Base-by-base conservation (phyloP, 2,329 filamentous ascomycete species). In the Fusarium brevicatenulatum region DNA sequence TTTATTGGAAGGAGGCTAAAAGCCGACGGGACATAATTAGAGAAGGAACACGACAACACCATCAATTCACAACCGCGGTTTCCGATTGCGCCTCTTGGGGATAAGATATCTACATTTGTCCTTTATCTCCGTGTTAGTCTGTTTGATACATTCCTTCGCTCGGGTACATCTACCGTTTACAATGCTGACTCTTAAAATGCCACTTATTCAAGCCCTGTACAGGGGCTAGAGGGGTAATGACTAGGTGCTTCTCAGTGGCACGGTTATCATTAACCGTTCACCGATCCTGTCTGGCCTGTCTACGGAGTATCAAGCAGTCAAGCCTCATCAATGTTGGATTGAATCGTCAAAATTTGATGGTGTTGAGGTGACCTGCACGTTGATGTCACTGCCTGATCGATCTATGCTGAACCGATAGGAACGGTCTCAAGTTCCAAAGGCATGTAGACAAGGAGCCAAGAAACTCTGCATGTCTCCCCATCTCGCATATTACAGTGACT, bases 241-340 rank as follows among this genome's bases (percentile, higher is more conserved):
- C 63, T 42, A 37, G 40, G 25, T 30, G 28, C 32, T 37, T 30
- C 32, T 50, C 47, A 63, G 57, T 44, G 30, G 37, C 44, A 60
- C 67, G 62, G 70, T 57, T 60, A 64, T 39, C 54, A 36, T 73
- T 68, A 73, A 61, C 70, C 70, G 62, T 71, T 71, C 68, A 58
- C 70, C 66, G 70, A 68, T 39, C 44, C 50, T 55, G 53, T 39
- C 44, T 43, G 28, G 47, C 30, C 30, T 23, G 30, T 46, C 37
- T 57, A 32, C 21, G 15, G 28, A 18, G 46, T 32, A 37, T 39
- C 30, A 39, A 28, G 25, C 25, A 28, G 25, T 28, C 25, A 28
- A 52, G 44, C 37, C 65, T 49, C 66, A 47, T 19, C 47, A 66
- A 32, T 12, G 62, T 46, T 52, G 40, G 32, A 42, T 36, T 56